Evolutionary conservation across 495 filamentous ascomycete genomes (phyloP), one percentile per base, ranked within the genome.

Genomic region (Penicillium herquei): DNA sequence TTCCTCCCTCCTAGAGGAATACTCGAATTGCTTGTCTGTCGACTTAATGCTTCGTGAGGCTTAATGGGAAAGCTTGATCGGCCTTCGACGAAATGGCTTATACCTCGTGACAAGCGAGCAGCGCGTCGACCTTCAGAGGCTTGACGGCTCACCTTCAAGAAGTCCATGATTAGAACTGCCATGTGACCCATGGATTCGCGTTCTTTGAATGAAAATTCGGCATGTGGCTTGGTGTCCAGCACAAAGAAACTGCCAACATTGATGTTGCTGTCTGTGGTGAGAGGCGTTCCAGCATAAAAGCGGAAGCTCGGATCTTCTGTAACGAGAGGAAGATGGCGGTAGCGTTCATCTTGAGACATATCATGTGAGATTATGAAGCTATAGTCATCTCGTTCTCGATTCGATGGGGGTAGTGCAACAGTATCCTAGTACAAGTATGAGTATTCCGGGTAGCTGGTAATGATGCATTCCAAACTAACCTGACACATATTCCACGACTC

Each of bases 191-290:
- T 57, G 6, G 65, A 68, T 17, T 70, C 68, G 51, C 65, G 70
- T 40, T 80, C 72, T 14, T 51, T 47, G 2, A 64, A 33, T 5
- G 52, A 62, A 16, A 81, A 56, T 2, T 63, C 62, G 33, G 66
- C 39, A 13, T 68, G 75, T 10, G 71, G 67, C 13, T 69, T 67
- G 0, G 65, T 69, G 63, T 91, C 87, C 0, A 89, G 66, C 9
- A 88, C 74, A 55, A 85, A 89, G 41, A 89, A 75, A 14, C 81
- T 84, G 13, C 88, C 88, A 52, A 92, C 87, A 30, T 85, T 84
- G 57, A 89, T 81, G 12, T 85, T 87, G 21, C 74, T 77, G 10
- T 81, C 83, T 0, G 86, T 89, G 3, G 85, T 79, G 14, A 92
- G 76, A 8, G 73, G 71, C 3, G 75, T 79, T 44, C 78, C 78